Conservation (phyloP, 805 yeast genomes). For the Candida vartiovaarae region DNA sequence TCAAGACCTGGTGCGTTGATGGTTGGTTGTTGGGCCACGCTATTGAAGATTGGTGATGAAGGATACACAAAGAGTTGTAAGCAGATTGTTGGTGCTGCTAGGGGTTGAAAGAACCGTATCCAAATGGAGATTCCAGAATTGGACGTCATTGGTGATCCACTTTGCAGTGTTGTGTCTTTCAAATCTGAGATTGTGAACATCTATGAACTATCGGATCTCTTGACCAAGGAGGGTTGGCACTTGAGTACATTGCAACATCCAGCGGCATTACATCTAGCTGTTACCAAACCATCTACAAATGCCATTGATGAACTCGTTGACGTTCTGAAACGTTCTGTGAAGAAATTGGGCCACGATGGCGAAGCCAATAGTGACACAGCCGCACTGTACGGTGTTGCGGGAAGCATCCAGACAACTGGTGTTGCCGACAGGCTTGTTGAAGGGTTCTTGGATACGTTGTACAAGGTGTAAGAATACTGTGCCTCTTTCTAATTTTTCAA, state of each 20-base stretch:
- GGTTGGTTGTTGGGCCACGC: constrained; percentile 98
- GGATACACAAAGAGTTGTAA: constrained; percentile 68
- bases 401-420: constrained; percentile 76
- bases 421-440: constrained; percentile 75
- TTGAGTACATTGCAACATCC: constrained; percentile 82
- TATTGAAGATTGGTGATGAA: constrained; percentile 72
- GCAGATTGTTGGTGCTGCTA: constrained; percentile 62
- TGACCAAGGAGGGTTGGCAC: constrained; percentile 79
- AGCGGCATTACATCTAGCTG: constrained; percentile 84
- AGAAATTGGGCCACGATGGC: constrained; percentile 17
- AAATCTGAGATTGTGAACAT: constrained; percentile 55
- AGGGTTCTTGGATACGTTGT: constrained; percentile 76
- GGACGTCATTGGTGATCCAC: constrained; percentile 77
- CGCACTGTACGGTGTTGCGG: constrained; percentile 93
- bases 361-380: constrained; percentile 56
- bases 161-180: constrained; percentile 77
- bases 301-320: constrained; percentile 54
- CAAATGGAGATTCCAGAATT: constrained; percentile 46
- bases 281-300: constrained; percentile 62
- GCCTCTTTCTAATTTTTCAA: no score
- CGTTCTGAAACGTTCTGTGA: constrained; percentile 30
- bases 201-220: constrained; percentile 69
- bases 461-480: constrained; percentile 32
- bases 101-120: constrained; percentile 46
- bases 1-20: constrained; percentile 94